These are phyloP conservation scores for Silene vulgaris DNA, from an alignment of 179 eudicot species.

Conservation along the genomic window DNA sequence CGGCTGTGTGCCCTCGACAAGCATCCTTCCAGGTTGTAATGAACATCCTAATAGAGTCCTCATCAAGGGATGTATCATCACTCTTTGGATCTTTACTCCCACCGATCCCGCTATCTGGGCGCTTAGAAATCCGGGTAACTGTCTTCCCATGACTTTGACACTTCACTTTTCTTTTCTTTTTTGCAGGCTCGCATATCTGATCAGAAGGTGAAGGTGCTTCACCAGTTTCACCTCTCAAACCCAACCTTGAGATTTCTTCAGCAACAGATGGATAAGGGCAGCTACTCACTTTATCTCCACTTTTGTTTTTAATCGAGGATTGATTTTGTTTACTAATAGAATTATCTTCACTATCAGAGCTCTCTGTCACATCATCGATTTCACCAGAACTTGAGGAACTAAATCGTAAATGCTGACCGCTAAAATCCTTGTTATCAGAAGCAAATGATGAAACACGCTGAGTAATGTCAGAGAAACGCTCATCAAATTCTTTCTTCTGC, in stretches of 20 bases:
- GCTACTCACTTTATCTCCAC: slow-evolving; percentile 48
- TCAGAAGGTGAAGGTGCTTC: slow-evolving; percentile 22
- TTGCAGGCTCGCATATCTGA: slow-evolving; percentile 21
- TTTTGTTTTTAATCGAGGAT: slow-evolving; percentile 24
- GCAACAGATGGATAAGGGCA: slow-evolving; percentile 87
- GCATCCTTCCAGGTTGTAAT: slow-evolving; percentile 79
- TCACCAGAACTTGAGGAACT: slow-evolving; percentile 65
- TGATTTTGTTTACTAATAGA: slow-evolving; percentile 25
- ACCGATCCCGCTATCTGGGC: slow-evolving; percentile 14
- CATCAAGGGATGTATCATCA: slow-evolving; percentile 30
- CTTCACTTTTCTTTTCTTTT: slow-evolving; percentile 50
- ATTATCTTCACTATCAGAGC: slow-evolving; percentile 31
- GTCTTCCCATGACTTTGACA: slow-evolving; percentile 24
- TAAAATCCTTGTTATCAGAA: slow-evolving; percentile 37
- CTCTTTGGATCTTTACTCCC: slow-evolving; percentile 14
- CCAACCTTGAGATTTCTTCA: slow-evolving; percentile 79
- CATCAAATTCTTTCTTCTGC: slow-evolving; percentile 63
- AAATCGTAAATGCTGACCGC: slow-evolving; percentile 59
- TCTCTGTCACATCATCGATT: slow-evolving; percentile 33
- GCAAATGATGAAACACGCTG: slow-evolving; percentile 60
- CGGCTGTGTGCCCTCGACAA: slow-evolving; percentile 44
- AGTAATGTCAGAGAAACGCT: slow-evolving; percentile 47
- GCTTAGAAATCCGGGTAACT: slow-evolving; percentile 8
- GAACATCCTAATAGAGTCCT: slow-evolving; percentile 51
- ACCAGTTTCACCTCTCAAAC: slow-evolving; percentile 51